Evolutionary conservation across 495 filamentous ascomycete species (phyloP).

Genomic region (Opeltia flavorubescens): DNA sequence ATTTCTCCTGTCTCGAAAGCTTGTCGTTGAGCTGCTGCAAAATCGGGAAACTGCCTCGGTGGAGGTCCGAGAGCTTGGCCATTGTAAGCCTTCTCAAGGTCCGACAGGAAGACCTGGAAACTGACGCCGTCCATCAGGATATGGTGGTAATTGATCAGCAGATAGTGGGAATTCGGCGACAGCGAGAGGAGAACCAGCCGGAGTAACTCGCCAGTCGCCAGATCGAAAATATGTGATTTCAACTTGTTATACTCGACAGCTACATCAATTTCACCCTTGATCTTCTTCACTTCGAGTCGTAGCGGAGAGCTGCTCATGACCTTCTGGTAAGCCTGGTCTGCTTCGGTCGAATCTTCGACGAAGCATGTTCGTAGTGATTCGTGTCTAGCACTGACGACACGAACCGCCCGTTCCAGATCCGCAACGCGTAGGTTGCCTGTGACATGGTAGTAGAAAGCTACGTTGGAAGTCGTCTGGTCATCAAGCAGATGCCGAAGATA

Average conservation of each 20-base stretch:
- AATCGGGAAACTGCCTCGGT: neutral
- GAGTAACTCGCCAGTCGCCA: neutral
- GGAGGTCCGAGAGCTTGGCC: neutral
- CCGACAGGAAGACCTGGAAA: constrained; percentile 24
- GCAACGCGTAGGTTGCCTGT: constrained; percentile 8
- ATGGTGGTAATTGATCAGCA: constrained; percentile 26
- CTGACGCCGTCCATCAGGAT: constrained; percentile 36
- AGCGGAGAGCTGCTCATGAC: neutral
- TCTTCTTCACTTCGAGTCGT: neutral
- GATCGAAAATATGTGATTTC: neutral
- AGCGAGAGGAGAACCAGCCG: neutral
- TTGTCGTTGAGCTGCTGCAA: constrained; percentile 1
- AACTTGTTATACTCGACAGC: neutral
- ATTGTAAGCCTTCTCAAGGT: constrained; percentile 28
- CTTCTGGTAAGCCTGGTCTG: constrained; percentile 1
- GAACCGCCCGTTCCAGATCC: constrained; percentile 22
- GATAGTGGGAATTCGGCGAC: constrained; percentile 4
- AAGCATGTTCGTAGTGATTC: constrained; percentile 32
- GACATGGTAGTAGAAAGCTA: constrained; percentile 6
- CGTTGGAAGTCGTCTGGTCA: constrained; percentile 26
- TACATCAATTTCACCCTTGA: neutral
- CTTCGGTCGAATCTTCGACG: constrained; percentile 1
- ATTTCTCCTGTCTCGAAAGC: constrained; percentile 6
- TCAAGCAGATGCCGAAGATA: constrained; percentile 22
- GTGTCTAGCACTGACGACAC: constrained; percentile 21